Evolutionary conservation across 1,139 yeast genomes (phyloP).

Genomic region (Suhomyces kunorum): DNA sequence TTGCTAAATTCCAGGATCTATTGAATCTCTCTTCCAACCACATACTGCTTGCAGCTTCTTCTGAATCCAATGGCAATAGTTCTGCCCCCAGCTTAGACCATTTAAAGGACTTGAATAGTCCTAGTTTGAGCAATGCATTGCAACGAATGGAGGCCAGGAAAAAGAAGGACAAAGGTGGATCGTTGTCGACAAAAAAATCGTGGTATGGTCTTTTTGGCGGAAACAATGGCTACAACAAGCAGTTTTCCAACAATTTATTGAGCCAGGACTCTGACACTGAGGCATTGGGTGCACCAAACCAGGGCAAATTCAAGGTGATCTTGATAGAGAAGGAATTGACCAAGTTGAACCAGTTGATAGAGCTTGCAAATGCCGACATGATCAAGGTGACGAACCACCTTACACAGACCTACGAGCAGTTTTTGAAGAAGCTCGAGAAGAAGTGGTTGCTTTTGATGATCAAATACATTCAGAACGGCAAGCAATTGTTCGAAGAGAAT

Average conservation of each 20-base stretch:
- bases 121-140: constrained; percentile 43
- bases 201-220: constrained; percentile 54
- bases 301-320: constrained; percentile 30
- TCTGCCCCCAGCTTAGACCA: constrained; percentile 25
- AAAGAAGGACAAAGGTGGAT: constrained; percentile 25
- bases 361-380: constrained; percentile 41
- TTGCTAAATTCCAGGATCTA: constrained; percentile 43
- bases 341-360: constrained; percentile 46
- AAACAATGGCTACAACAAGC: constrained; percentile 23
- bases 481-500: constrained; percentile 39
- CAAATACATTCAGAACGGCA: constrained; percentile 40
- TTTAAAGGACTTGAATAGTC: constrained; percentile 40
- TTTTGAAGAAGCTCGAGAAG: constrained; percentile 37
- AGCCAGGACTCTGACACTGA: constrained; percentile 7
- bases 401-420: constrained; percentile 33
- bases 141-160: constrained; percentile 31
- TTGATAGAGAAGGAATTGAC: constrained; percentile 45
- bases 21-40: constrained; percentile 25
- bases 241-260: constrained; percentile 12
- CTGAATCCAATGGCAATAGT: constrained; percentile 4
- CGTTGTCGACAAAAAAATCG: constrained; percentile 31
- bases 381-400: constrained; percentile 35
- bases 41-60: constrained; percentile 4
- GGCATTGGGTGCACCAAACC: constrained; percentile 12
- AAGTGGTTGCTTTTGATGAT: constrained; percentile 46